phyloP scores from a whole-genome alignment of 306 rosid genomes.

The Sesbania bispinosa region DNA sequence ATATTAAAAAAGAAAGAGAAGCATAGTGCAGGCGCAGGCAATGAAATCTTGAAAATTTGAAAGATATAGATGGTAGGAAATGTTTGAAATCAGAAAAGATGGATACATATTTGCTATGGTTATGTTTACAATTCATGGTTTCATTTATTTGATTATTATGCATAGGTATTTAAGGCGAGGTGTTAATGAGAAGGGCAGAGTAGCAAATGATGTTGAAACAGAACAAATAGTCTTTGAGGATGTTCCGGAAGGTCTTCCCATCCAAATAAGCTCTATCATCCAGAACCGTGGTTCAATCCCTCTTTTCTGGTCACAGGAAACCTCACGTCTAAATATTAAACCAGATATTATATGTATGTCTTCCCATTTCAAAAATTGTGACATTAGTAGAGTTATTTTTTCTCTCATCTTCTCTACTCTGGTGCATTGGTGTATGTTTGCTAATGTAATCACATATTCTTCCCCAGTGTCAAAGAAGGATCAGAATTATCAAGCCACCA shows the following conservation, averaged over 20 bases:
- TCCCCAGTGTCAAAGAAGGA: conserved; percentile 78
- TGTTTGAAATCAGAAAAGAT: neutral
- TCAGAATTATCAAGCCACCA: conserved; percentile 74
- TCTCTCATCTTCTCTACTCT: conserved; percentile 12
- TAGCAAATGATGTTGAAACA: conserved; percentile 98
- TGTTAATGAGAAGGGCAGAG: conserved; percentile 92
- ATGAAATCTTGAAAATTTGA: conserved; percentile 14
- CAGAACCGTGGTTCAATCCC: conserved; percentile 99
- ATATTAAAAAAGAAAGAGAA: neutral
- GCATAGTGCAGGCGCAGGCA: conserved; percentile 8
- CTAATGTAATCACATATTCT: conserved; percentile 20
- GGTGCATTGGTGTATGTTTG: conserved; percentile 10
- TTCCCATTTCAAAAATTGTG: conserved; percentile 8
- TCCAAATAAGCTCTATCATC: conserved; percentile 77
- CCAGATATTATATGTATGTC: conserved; percentile 83
- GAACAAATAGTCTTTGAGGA: conserved; percentile 81
- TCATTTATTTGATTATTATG: conserved; percentile 12
- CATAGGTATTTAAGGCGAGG: conserved; percentile 89
- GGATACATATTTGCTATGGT: conserved; percentile 7
- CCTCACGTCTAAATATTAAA: conserved; percentile 82
- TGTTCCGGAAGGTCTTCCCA: conserved; percentile 58
- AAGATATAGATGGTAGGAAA: conserved; percentile 1
- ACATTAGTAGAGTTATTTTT: neutral
- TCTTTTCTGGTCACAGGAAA: conserved; percentile 97
- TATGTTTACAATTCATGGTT: neutral